Conservation (phyloP, 768 basidiomycete genomes). For the Tubosaeta sp. region DNA sequence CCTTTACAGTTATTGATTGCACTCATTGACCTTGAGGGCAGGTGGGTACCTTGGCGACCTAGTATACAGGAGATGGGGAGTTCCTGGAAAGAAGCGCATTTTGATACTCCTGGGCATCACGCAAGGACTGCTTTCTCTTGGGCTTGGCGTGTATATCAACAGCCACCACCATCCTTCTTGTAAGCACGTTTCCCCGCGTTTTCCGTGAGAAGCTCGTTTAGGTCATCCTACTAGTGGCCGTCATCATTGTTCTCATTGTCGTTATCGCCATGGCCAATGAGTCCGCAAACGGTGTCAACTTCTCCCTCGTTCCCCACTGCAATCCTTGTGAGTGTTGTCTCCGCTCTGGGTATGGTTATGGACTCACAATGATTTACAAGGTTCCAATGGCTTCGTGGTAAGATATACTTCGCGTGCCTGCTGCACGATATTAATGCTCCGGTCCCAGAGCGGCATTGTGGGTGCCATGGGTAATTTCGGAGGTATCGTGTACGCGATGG, state of each 20-base stretch:
- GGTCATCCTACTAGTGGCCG: slow-evolving; percentile 18
- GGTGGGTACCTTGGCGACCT: slow-evolving; percentile 46
- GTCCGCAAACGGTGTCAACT: slow-evolving; percentile 47
- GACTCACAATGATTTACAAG: neutral
- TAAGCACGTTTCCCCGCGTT: slow-evolving; percentile 2
- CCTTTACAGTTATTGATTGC: neutral
- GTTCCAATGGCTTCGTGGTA: slow-evolving; percentile 35
- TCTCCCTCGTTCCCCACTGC: slow-evolving; percentile 47
- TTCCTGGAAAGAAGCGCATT: slow-evolving; percentile 46
- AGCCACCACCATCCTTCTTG: slow-evolving; percentile 16
- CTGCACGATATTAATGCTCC: neutral
- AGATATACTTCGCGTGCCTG: neutral
- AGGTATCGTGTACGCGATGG: slow-evolving; percentile 44
- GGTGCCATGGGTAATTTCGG: slow-evolving; percentile 40
- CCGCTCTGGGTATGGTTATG: neutral
- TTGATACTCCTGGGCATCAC: slow-evolving; percentile 39
- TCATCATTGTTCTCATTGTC: slow-evolving; percentile 37
- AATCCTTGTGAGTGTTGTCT: slow-evolving; percentile 33
- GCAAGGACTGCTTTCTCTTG: slow-evolving; percentile 43
- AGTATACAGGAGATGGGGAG: slow-evolving; percentile 40
- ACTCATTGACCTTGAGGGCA: neutral
- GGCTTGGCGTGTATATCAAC: slow-evolving; percentile 43
- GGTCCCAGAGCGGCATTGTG: slow-evolving; percentile 35
- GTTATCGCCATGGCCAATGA: slow-evolving; percentile 38
- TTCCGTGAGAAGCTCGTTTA: neutral